Conservation (phyloP, 2,329 filamentous ascomycete genomes). For the Aspergillus candidus region DNA sequence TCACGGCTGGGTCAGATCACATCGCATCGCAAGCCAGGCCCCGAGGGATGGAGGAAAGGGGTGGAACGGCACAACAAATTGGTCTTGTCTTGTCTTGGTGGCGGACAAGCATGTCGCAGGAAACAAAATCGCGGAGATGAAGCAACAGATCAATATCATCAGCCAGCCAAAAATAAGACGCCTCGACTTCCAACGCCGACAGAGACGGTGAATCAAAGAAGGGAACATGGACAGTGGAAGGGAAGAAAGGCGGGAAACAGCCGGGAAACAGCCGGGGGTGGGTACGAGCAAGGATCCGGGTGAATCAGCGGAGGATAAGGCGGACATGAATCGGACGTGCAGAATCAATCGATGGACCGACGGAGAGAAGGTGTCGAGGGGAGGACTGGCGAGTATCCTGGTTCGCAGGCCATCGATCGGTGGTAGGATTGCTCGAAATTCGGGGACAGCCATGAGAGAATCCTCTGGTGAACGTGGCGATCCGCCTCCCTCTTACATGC, state of each 20-base stretch:
- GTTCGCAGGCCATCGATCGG: too few relatives aligned
- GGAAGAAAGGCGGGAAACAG: background rate
- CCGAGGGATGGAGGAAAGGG: constrained; percentile 1
- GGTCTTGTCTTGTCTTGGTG: constrained; percentile 30
- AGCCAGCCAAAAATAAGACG: constrained; percentile 33
- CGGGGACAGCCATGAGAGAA: too few relatives aligned
- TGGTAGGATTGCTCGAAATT: too few relatives aligned
- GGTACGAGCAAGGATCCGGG: too few relatives aligned
- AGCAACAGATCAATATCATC: constrained; percentile 19
- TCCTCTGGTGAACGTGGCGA: too few relatives aligned
- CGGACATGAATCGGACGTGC: too few relatives aligned
- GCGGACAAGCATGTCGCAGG: constrained; percentile 20
- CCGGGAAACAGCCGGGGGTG: background rate
- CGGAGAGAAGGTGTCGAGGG: too few relatives aligned
- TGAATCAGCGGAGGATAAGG: too few relatives aligned
- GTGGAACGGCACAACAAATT: constrained; percentile 30
- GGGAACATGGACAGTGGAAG: constrained; percentile 13
- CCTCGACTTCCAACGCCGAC: constrained; percentile 36
- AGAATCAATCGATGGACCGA: too few relatives aligned
- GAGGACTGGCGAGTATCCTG: too few relatives aligned
- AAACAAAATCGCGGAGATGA: constrained; percentile 4
- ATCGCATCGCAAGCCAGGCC: constrained; percentile 2
- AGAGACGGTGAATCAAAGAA: constrained; percentile 28
- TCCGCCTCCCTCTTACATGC: too few relatives aligned
- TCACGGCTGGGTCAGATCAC: too few relatives aligned